phyloP scores from a whole-genome alignment of 2,329 filamentous ascomycete species.

The Shiraia sp. region DNA sequence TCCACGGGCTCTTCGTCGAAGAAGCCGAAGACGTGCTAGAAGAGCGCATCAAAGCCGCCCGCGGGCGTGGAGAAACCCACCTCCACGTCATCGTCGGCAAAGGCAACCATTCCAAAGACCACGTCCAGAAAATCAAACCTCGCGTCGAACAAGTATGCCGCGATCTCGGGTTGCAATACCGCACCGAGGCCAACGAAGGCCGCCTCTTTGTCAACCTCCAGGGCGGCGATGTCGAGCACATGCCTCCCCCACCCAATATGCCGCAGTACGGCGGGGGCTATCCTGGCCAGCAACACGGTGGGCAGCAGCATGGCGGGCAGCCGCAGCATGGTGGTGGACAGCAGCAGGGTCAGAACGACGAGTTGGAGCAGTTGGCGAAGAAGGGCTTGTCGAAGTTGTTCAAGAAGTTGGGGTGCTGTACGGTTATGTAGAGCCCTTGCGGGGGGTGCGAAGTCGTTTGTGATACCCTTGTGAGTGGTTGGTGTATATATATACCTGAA shows the following conservation, averaged over 20 bases:
- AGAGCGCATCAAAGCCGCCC: slow-evolving; percentile 79
- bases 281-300: slow-evolving; percentile 50
- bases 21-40: slow-evolving; percentile 92
- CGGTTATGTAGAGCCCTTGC: slow-evolving; percentile 82
- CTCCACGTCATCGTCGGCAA: slow-evolving; percentile 96
- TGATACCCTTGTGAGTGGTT: slow-evolving; percentile 1
- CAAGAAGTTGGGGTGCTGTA: slow-evolving; percentile 69
- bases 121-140: slow-evolving; percentile 95
- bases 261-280: slow-evolving; percentile 41
- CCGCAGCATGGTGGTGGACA: slow-evolving; percentile 45
- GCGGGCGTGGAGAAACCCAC: slow-evolving; percentile 73
- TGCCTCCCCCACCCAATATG: slow-evolving; percentile 47
- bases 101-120: slow-evolving; percentile 80
- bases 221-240: slow-evolving; percentile 60
- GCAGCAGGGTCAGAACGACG: slow-evolving; percentile 52
- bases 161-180: slow-evolving; percentile 79
- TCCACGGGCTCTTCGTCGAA: slow-evolving; percentile 93
- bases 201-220: slow-evolving; percentile 86
- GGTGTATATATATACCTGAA: too few relatives aligned
- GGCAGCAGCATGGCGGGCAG: slow-evolving; percentile 39
- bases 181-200: slow-evolving; percentile 86
- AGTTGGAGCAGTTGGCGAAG: slow-evolving; percentile 63
- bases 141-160: slow-evolving; percentile 84
- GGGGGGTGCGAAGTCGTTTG: too few relatives aligned
- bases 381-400: slow-evolving; percentile 64